These are phyloP conservation scores for Mycena vitilis DNA, from an alignment of 768 basidiomycete species.

Conservation along the genomic window DNA sequence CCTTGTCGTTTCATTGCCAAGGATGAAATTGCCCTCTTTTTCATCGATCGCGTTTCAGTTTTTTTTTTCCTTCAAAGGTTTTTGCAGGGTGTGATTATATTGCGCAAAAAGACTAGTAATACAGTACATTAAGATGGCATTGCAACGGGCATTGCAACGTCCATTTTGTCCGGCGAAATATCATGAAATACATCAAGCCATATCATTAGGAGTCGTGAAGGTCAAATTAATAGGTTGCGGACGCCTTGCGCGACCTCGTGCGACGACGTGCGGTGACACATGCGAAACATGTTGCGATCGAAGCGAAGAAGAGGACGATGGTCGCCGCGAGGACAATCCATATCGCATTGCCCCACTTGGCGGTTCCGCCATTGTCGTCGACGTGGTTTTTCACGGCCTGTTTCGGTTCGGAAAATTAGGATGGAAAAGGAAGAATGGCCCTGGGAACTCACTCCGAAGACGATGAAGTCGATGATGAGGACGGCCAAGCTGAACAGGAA, in stretches of 20 bases:
- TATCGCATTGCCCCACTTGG: conserved; percentile 34
- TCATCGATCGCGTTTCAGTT: too few relatives aligned
- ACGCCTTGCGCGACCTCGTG: not conserved
- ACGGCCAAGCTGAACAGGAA: conserved; percentile 32
- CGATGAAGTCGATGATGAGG: conserved; percentile 34
- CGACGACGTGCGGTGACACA: conserved; percentile 18
- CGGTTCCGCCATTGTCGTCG: conserved; percentile 19
- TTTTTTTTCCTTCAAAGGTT: too few relatives aligned
- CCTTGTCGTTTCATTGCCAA: too few relatives aligned
- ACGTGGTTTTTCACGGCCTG: conserved; percentile 33
- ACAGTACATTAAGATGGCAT: conserved; percentile 12
- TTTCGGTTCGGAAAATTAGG: too few relatives aligned
- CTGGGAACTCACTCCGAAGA: conserved; percentile 34
- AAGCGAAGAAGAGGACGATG: conserved; percentile 46
- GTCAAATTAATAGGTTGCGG: conserved; percentile 16
- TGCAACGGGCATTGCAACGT: not conserved
- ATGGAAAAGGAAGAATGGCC: not conserved
- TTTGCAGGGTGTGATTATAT: not conserved
- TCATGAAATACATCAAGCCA: conserved; percentile 7
- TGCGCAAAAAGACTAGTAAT: not conserved
- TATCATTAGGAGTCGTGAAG: conserved; percentile 21
- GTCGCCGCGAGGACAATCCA: conserved; percentile 38
- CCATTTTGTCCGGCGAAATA: not conserved
- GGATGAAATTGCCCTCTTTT: too few relatives aligned
- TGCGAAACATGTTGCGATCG: conserved; percentile 62